phyloP scores from a whole-genome alignment of 148 eudicot genomes.

The Nyssa sinensis region DNA sequence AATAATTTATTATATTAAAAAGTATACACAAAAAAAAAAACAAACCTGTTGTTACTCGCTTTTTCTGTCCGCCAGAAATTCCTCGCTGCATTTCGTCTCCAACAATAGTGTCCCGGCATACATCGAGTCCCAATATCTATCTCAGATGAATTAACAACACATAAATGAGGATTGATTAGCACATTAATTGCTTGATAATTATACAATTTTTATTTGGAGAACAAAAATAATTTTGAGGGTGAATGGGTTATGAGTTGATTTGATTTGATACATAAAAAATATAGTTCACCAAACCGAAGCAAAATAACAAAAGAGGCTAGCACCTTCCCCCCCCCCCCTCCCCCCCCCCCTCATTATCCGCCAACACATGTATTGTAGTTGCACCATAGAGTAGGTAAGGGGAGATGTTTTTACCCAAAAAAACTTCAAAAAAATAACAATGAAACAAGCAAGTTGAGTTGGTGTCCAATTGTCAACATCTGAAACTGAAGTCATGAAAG shows the following conservation, averaged over 20 bases:
- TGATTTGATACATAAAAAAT: neutral
- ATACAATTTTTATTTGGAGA: neutral
- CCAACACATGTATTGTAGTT: neutral
- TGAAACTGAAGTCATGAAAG: neutral
- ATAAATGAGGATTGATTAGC: neutral
- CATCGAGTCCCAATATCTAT: constrained; percentile 90
- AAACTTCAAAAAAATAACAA: neutral
- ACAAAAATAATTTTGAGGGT: neutral
- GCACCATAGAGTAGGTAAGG: constrained; percentile 15
- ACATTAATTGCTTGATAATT: neutral
- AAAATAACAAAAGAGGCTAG: neutral
- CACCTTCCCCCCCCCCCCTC: too few relatives aligned
- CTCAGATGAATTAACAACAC: neutral
- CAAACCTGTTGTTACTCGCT: constrained; percentile 91
- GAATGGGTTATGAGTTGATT: too few relatives aligned
- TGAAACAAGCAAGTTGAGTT: neutral
- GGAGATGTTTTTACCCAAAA: neutral
- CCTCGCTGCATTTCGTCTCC: constrained; percentile 94
- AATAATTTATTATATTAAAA: too few relatives aligned
- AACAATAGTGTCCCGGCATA: constrained; percentile 90
- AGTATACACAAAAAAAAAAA: neutral
- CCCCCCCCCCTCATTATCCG: neutral
- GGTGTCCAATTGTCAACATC: constrained; percentile 16
- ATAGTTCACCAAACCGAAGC: constrained; percentile 35
- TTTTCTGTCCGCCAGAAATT: constrained; percentile 92